These are phyloP conservation scores for Ocimum tenuiflorum DNA, from an alignment of 257 asterid species.

Conservation along the genomic window DNA sequence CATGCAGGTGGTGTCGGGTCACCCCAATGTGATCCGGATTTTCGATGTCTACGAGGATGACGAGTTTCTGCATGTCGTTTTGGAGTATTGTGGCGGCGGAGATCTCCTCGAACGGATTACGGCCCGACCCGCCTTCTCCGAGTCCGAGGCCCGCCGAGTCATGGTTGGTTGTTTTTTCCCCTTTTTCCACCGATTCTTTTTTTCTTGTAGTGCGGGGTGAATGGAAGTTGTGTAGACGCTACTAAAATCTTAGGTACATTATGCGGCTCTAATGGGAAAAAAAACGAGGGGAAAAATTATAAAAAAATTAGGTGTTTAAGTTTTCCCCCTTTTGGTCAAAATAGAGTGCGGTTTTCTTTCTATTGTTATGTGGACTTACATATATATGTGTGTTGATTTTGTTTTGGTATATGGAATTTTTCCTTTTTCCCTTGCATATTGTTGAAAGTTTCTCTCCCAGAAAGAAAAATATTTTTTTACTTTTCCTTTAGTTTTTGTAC, in stretches of 20 bases:
- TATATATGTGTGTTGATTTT: neutral
- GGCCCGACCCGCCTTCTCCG: constrained; percentile 32
- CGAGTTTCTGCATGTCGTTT: constrained; percentile 44
- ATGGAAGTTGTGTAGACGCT: neutral
- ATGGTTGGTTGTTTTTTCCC: constrained; percentile 37
- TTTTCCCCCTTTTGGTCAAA: neutral
- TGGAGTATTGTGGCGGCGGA: constrained; percentile 49
- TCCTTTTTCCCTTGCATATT: neutral
- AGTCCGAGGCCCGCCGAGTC: constrained; percentile 50
- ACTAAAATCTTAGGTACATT: constrained; percentile 7
- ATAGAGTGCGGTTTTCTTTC: neutral
- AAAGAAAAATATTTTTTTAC: neutral
- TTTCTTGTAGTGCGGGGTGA: neutral
- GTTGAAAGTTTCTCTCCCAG: neutral
- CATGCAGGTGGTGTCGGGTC: constrained; percentile 40
- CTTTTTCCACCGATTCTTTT: neutral
- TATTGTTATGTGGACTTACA: neutral
- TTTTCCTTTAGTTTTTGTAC: neutral
- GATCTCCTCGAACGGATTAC: constrained; percentile 46
- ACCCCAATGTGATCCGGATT: constrained; percentile 33
- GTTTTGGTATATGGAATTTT: neutral
- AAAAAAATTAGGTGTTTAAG: neutral
- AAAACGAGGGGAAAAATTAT: neutral
- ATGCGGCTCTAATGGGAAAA: neutral
- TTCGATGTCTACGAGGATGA: constrained; percentile 62